These are phyloP conservation scores for Xylaria sp. DNA, from an alignment of 2,329 filamentous ascomycete species.

Conservation along the genomic window DNA sequence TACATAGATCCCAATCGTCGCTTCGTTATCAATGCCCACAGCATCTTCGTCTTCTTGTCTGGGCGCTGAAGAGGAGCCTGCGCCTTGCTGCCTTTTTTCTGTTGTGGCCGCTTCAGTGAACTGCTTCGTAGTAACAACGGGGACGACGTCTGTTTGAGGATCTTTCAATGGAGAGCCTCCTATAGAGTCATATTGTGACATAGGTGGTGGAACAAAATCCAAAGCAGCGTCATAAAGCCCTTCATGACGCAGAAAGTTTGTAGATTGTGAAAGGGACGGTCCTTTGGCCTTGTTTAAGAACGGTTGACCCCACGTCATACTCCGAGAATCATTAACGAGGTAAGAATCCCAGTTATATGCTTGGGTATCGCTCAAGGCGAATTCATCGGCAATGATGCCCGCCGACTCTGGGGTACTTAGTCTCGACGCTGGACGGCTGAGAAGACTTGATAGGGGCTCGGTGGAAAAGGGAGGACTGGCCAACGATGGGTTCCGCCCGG, in stretches of 20 bases:
- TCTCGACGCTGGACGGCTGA: neutral
- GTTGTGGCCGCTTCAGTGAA: neutral
- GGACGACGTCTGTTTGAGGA: neutral
- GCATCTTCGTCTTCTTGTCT: neutral
- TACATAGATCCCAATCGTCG: neutral
- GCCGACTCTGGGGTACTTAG: neutral
- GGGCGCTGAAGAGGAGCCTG: neutral
- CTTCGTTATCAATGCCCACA: neutral
- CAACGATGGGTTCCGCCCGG: neutral
- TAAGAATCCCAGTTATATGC: neutral
- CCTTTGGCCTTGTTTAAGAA: neutral
- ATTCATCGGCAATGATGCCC: neutral
- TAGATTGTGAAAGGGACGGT: neutral
- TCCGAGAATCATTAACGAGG: neutral
- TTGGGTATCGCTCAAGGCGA: neutral
- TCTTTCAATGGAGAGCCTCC: neutral
- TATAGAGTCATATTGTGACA: neutral
- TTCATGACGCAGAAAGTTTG: neutral
- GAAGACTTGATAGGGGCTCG: neutral
- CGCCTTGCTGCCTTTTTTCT: neutral
- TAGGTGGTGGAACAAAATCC: neutral
- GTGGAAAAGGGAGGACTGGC: neutral
- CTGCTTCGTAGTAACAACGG: neutral
- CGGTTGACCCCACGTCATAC: neutral
- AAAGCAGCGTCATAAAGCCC: neutral